These are phyloP conservation scores for Mortierella sp. DNA, from an alignment of 371 early-diverging fungal species.

Conservation along the genomic window DNA sequence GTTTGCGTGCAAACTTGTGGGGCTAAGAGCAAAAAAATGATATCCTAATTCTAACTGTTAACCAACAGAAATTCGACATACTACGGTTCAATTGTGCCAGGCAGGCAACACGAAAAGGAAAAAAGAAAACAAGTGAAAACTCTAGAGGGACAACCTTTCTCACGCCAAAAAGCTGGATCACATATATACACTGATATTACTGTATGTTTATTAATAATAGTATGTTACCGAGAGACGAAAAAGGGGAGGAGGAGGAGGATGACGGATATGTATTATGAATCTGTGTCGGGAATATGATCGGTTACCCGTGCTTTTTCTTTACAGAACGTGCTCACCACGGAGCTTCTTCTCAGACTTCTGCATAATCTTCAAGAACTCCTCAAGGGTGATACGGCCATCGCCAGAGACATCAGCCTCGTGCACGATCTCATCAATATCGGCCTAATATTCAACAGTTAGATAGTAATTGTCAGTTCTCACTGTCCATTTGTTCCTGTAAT, in stretches of 20 bases:
- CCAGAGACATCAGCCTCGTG: slow-evolving; percentile 58
- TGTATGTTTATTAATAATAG: neutral
- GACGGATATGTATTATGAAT: neutral
- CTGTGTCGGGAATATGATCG: neutral
- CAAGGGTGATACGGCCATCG: slow-evolving; percentile 52
- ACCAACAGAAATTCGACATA: no score
- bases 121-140: no score
- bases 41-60: no score
- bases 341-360: slow-evolving; percentile 56
- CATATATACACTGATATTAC: no score
- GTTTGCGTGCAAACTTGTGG: no score
- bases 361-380: slow-evolving; percentile 58
- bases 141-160: no score
- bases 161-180: neutral
- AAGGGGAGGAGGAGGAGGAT: neutral
- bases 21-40: no score
- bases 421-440: slow-evolving; percentile 50
- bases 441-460: slow-evolving; percentile 13
- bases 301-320: slow-evolving; percentile 9
- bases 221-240: no score
- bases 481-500: neutral
- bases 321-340: slow-evolving; percentile 53
- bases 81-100: no score
- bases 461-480: neutral
- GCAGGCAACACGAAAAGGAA: no score